A percentile compares a stretch with the other conserved stretches of the same genome.
These are phyloP conservation scores for Areca catechu DNA, from an alignment of 176 grass and related monocot species.

Conservation along the genomic window DNA sequence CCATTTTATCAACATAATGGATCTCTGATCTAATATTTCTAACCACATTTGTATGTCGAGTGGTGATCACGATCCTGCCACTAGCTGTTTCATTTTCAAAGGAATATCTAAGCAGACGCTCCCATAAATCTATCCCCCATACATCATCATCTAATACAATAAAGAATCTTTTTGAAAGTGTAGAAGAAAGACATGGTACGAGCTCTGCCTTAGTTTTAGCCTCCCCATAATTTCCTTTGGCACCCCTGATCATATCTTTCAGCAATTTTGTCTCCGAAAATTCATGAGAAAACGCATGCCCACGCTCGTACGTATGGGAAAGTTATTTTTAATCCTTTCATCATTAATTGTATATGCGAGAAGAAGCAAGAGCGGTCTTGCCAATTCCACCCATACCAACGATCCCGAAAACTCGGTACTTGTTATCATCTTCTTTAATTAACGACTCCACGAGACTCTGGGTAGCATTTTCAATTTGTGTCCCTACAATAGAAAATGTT, in stretches of 20 bases:
- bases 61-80: slow-evolving; percentile 48
- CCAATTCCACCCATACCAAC: slow-evolving; percentile 45
- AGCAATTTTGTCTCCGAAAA: slow-evolving; percentile 40
- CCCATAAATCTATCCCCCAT: slow-evolving; percentile 41
- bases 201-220: no score
- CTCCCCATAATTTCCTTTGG: slow-evolving; percentile 27
- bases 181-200: slow-evolving; percentile 24
- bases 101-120: slow-evolving; percentile 44
- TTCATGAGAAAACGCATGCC: slow-evolving; percentile 42
- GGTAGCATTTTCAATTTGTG: slow-evolving; percentile 34
- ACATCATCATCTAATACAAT: slow-evolving; percentile 80
- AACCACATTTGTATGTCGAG: slow-evolving; percentile 30
- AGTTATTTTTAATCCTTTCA: slow-evolving; percentile 40
- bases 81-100: slow-evolving; percentile 48
- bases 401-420: slow-evolving; percentile 54
- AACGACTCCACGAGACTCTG: slow-evolving; percentile 44
- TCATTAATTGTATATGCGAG: slow-evolving; percentile 52
- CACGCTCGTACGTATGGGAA: slow-evolving; percentile 54
- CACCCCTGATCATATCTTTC: slow-evolving; percentile 40
- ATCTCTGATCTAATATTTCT: slow-evolving; percentile 40
- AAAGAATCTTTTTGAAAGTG: slow-evolving; percentile 53
- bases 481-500: slow-evolving; percentile 38
- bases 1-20: no score
- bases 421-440: slow-evolving; percentile 52
- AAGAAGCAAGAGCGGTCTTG: no score